A percentile compares a stretch with the other conserved stretches of the same genome.
Conservation (phyloP, 1,284 basidiomycete genomes). For the Tylopilus sp. region DNA sequence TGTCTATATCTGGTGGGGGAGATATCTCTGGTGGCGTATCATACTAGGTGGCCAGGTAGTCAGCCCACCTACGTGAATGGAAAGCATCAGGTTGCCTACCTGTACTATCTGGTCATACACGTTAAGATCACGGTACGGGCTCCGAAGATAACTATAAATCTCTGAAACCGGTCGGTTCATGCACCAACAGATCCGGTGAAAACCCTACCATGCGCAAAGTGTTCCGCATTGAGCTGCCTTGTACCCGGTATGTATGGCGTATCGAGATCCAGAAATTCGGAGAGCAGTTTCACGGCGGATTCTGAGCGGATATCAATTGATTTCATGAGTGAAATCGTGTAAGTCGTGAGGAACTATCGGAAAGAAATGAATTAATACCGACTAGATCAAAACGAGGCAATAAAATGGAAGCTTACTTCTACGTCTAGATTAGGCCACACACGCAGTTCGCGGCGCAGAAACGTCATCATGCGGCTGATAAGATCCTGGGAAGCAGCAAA, state of each 20-base stretch:
- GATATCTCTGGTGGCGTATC: slow-evolving; percentile 56
- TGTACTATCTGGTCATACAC: slow-evolving; percentile 86
- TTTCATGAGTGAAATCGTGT: slow-evolving; percentile 88
- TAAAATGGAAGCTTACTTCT: slow-evolving; percentile 63
- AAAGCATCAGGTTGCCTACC: slow-evolving; percentile 54
- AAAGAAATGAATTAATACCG: slow-evolving; percentile 14
- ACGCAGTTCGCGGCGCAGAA: slow-evolving; percentile 85
- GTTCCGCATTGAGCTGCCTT: slow-evolving; percentile 80
- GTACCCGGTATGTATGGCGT: slow-evolving; percentile 62
- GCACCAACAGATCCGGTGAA: slow-evolving; percentile 11
- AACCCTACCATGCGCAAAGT: slow-evolving; percentile 84
- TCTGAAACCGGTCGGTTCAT: slow-evolving; percentile 57
- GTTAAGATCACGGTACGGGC: slow-evolving; percentile 84
- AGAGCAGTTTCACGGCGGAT: slow-evolving; percentile 81
- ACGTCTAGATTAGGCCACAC: slow-evolving; percentile 88
- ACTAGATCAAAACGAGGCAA: slow-evolving; percentile 18
- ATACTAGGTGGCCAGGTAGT: slow-evolving; percentile 55
- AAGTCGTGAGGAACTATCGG: slow-evolving; percentile 76
- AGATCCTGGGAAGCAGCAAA: slow-evolving; percentile 80
- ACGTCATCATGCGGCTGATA: slow-evolving; percentile 79
- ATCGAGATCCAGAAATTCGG: slow-evolving; percentile 88
- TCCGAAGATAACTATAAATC: slow-evolving; percentile 86
- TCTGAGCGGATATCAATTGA: slow-evolving; percentile 90
- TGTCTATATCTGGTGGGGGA: slow-evolving; percentile 44
- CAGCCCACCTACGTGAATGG: slow-evolving; percentile 11